Conservation (phyloP, 768 basidiomycete species). For the Termitomyces sp. region DNA sequence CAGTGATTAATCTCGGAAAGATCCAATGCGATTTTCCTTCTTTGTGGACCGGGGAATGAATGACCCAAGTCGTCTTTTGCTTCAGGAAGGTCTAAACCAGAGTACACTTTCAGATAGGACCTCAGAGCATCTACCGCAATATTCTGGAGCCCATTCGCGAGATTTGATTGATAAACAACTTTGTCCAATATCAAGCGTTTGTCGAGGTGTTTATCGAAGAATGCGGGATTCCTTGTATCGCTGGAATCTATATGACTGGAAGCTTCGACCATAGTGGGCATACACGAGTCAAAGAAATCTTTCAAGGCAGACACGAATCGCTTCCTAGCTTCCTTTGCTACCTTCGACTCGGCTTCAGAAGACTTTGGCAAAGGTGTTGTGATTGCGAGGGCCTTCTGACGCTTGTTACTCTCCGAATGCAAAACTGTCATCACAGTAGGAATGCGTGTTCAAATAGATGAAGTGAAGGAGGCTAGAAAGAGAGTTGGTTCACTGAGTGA, state of each 20-base stretch:
- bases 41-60: neutral
- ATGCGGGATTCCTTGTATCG: neutral
- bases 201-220: slow-evolving; percentile 7
- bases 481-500: neutral
- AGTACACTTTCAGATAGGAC: neutral
- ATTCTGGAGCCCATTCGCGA: neutral
- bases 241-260: neutral
- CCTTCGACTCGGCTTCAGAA: neutral
- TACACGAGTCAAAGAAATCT: neutral
- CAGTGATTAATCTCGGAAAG: neutral
- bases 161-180: slow-evolving; percentile 1
- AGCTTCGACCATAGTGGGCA: neutral
- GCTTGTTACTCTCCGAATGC: neutral
- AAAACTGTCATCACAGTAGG: too few relatives aligned
- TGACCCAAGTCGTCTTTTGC: neutral
- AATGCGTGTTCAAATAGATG: too few relatives aligned
- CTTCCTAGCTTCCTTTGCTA: neutral
- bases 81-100: neutral
- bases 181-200: neutral
- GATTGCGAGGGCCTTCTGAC: neutral
- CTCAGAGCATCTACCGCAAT: slow-evolving; percentile 1
- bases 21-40: neutral
- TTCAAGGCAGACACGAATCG: neutral
- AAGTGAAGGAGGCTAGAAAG: too few relatives aligned
- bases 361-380: neutral